Evolutionary conservation across 2,329 filamentous ascomycete species (phyloP).

Genomic region (Aspergillus brunneoviolaceus): DNA sequence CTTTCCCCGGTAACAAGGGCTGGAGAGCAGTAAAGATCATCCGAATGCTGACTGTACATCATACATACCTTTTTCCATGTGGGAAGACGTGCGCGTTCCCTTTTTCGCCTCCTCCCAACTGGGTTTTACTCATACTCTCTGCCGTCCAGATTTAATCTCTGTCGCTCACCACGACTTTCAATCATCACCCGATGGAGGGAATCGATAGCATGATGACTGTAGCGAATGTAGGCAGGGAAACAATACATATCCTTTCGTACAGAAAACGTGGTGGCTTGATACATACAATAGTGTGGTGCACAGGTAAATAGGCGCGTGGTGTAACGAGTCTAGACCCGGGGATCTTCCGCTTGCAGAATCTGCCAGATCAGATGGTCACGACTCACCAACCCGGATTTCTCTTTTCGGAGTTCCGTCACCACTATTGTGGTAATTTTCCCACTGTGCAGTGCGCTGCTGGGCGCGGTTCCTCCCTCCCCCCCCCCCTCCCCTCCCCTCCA

Average conservation of each 20-base stretch:
- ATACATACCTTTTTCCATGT: not conserved
- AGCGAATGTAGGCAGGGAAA: not conserved
- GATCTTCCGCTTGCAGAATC: conserved; percentile 24
- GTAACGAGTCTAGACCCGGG: conserved; percentile 18
- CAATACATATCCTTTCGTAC: not conserved
- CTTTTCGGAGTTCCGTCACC: conserved; percentile 19
- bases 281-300: not conserved
- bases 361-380: conserved; percentile 22
- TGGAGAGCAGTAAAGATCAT: not conserved
- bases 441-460: not conserved
- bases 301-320: not conserved
- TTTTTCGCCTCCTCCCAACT: not conserved
- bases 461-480: no score
- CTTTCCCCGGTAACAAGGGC: not conserved
- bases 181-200: not conserved
- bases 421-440: not conserved
- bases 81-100: not conserved
- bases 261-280: not conserved
- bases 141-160: not conserved
- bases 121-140: not conserved
- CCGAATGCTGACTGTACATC: not conserved
- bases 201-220: not conserved
- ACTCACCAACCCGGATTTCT: conserved; percentile 19
- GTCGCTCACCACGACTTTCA: not conserved
- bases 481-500: not conserved